Base-by-base conservation (phyloP, 768 basidiomycete genomes). In the Pleurotus pulmonarius region DNA sequence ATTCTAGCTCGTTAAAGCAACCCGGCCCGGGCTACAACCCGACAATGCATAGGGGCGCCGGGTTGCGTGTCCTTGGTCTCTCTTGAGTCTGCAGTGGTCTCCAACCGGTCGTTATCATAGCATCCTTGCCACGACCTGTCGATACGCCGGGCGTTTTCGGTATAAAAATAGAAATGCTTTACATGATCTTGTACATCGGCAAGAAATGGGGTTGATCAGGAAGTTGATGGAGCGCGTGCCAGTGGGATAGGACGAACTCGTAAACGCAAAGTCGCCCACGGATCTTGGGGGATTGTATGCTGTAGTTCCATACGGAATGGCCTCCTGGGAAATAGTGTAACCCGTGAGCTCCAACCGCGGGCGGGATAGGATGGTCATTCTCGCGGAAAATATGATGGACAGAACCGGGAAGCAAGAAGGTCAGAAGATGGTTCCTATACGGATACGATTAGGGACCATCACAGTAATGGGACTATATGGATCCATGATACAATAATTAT, bases 11-110 rank as follows among this genome's bases (percentile, higher is more conserved):
- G 51, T 53, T 24, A 39, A 22, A 53, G n/a, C 22, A 37, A 20
- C 8, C 39, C 51, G 51, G 51, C 51, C 51, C 51, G 51, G 20
- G 9, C 51, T 39, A 18, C 11, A 53, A 49, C 13, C 48, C 48
- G 48, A 49, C 12, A 7, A 24, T 41, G 29, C 29, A 34, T 2
- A 34, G 29, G 29, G 29, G 29, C 29, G 29, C 29, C 29, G 29
- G 29, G 29, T 29, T 29, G 29, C 29, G 7, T 29, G 26, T 29
- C 26, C 26, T 29, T 29, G 26, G 26, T 29, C 26, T 29, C 26
- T 29, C 1, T 29, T 7, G 26, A 29, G 29, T 29, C 29, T 29
- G 8, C 29, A 29, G 29, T 29, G 29, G 29, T 29, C 29, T 11
- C 29, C 29, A 29, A 11, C 29, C 29, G 9, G 29, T 29, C 29